These are phyloP conservation scores for Pinus albicaulis DNA, from an alignment of 75 land plant species.

Conservation along the genomic window DNA sequence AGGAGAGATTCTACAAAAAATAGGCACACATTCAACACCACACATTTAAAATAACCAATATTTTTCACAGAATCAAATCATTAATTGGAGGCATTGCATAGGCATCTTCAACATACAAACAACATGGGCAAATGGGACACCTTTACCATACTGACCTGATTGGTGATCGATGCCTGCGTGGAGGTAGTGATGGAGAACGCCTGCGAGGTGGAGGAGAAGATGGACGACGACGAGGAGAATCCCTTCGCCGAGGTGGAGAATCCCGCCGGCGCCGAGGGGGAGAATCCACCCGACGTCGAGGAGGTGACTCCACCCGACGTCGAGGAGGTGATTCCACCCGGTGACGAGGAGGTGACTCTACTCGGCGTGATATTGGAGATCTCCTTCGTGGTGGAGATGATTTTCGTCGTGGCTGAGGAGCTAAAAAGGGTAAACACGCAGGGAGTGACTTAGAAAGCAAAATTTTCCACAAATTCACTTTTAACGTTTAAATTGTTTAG, in stretches of 20 bases:
- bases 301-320: conserved; percentile 50
- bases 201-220: conserved; percentile 69
- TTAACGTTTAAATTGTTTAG: background rate
- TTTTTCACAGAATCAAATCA: background rate
- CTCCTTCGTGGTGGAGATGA: conserved; percentile 57
- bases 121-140: background rate
- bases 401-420: conserved; percentile 70
- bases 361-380: conserved; percentile 37
- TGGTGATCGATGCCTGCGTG: conserved; percentile 78
- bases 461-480: background rate
- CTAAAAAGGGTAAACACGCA: conserved; percentile 20
- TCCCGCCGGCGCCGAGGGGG: conserved; percentile 26
- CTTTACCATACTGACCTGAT: conserved; percentile 36
- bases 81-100: background rate
- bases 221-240: conserved; percentile 55
- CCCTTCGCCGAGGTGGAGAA: conserved; percentile 34
- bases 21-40: background rate
- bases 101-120: background rate
- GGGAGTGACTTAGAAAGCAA: background rate
- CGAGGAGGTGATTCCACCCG: conserved; percentile 59
- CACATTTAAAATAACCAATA: background rate
- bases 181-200: conserved; percentile 75
- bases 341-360: conserved; percentile 13
- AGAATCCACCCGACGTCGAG: conserved; percentile 74
- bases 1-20: conserved; percentile 39